These are phyloP conservation scores for Globisporangium canariense DNA, from an alignment of 352 stramenopile genomes.

Conservation along the genomic window DNA sequence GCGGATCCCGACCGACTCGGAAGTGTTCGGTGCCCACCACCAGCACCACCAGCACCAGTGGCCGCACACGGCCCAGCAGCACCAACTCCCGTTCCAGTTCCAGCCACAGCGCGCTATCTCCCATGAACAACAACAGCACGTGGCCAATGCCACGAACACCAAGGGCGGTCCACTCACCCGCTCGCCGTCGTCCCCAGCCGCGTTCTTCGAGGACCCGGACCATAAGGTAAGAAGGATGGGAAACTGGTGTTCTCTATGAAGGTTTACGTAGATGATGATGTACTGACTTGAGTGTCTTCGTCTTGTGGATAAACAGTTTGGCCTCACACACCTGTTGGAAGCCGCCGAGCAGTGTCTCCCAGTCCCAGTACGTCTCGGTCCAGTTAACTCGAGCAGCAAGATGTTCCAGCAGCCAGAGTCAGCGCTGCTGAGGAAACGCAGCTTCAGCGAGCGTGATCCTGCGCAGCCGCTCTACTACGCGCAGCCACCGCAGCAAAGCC, in stretches of 20 bases:
- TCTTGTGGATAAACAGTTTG: constrained; percentile 39
- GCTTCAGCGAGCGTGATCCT: constrained; percentile 18
- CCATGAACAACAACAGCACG: too few relatives aligned
- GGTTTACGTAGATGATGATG: background rate
- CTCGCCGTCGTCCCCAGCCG: constrained; percentile 40
- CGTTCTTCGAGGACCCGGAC: constrained; percentile 38
- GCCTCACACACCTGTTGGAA: constrained; percentile 55
- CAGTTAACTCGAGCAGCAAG: too few relatives aligned
- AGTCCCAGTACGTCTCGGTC: constrained; percentile 9
- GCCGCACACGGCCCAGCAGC: background rate
- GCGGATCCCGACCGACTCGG: constrained; percentile 20
- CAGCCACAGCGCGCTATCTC: constrained; percentile 2
- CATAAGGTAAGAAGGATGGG: constrained; percentile 22
- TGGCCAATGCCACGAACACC: constrained; percentile 8
- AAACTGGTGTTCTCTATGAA: background rate
- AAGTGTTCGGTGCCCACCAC: constrained; percentile 14
- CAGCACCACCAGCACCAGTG: too few relatives aligned
- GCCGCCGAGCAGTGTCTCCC: constrained; percentile 43
- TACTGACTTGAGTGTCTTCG: constrained; percentile 19
- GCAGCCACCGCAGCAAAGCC: constrained; percentile 1
- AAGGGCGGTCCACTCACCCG: constrained; percentile 20
- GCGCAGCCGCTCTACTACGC: constrained; percentile 8
- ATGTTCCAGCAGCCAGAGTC: constrained; percentile 21
- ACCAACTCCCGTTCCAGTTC: constrained; percentile 11
- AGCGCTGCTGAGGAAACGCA: constrained; percentile 10